Conservation (phyloP, 2,329 filamentous ascomycete genomes). For the Scortechinia acanthostroma region DNA sequence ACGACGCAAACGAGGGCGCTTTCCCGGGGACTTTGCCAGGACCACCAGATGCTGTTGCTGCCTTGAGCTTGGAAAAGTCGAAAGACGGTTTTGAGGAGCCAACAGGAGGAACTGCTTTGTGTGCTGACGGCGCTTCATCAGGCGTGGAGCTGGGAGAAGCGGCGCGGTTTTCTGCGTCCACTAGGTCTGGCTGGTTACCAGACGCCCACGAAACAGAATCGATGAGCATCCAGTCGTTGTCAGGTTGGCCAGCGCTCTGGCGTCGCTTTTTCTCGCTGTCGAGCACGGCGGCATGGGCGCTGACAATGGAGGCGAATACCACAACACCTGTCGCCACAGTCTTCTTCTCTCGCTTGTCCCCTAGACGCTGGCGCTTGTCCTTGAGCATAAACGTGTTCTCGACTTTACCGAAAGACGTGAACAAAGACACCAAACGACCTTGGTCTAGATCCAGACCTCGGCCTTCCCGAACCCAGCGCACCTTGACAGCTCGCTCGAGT, state of each 20-base stretch:
- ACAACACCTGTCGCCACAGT: constrained; percentile 42
- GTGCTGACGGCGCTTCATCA: background rate
- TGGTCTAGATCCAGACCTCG: constrained; percentile 33
- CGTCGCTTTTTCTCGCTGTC: constrained; percentile 30
- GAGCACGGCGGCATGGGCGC: constrained; percentile 44
- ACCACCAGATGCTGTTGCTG: background rate
- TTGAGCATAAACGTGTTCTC: constrained; percentile 44
- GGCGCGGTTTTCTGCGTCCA: background rate
- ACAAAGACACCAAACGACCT: constrained; percentile 32
- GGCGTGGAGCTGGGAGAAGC: background rate
- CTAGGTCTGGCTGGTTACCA: constrained; percentile 40
- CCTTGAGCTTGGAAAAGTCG: background rate
- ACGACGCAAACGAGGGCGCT: background rate
- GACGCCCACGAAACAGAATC: constrained; percentile 46
- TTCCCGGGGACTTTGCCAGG: background rate
- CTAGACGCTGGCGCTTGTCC: constrained; percentile 40
- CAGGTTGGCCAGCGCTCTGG: constrained; percentile 10
- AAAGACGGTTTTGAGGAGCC: background rate
- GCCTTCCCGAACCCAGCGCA: constrained; percentile 42
- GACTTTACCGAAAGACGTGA: constrained; percentile 44
- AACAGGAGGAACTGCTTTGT: background rate
- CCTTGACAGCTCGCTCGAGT: constrained; percentile 46
- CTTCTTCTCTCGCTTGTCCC: constrained; percentile 39
- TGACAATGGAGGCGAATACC: constrained; percentile 46
- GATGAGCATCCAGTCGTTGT: constrained; percentile 34